These are phyloP conservation scores for Metarhizium sp. DNA, from an alignment of 2,329 filamentous ascomycete species.

Conservation along the genomic window DNA sequence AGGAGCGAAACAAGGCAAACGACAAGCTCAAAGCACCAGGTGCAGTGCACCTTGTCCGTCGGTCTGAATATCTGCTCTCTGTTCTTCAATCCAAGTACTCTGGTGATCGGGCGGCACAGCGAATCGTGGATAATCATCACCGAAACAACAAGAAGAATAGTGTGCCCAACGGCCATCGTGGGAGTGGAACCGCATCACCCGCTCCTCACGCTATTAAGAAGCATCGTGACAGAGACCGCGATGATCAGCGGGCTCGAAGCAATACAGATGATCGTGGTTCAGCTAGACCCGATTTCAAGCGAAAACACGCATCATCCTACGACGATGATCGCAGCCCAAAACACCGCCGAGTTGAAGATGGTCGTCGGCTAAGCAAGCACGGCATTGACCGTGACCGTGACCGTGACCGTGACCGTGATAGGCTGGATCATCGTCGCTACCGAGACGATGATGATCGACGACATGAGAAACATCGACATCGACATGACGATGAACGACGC, in stretches of 20 bases:
- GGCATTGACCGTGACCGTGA: conserved; percentile 17
- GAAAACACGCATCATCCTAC: conserved; percentile 44
- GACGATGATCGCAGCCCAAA: conserved; percentile 35
- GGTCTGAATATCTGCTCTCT: conserved; percentile 91
- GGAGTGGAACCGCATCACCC: conserved; percentile 61
- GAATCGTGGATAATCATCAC: conserved; percentile 83
- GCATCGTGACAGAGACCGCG: conserved; percentile 38
- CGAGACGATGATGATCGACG: conserved; percentile 16
- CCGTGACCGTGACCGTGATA: conserved; percentile 3
- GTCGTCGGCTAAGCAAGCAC: conserved; percentile 26
- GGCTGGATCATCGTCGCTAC: conserved; percentile 9
- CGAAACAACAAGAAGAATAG: conserved; percentile 79
- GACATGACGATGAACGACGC: conserved; percentile 22
- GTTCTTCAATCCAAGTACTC: conserved; percentile 81
- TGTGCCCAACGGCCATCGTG: conserved; percentile 50
- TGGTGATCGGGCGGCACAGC: conserved; percentile 65
- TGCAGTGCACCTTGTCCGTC: conserved; percentile 91
- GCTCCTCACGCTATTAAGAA: conserved; percentile 42
- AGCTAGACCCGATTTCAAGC: conserved; percentile 46
- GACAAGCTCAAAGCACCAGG: conserved; percentile 84
- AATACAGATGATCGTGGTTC: conserved; percentile 41
- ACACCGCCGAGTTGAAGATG: conserved; percentile 31
- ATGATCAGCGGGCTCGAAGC: conserved; percentile 42
- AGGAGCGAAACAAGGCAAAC: conserved; percentile 71
- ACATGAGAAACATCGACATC: conserved; percentile 25